Conservation (phyloP, 192 early-diverging fungal genomes). For the Linnemannia elongata region DNA sequence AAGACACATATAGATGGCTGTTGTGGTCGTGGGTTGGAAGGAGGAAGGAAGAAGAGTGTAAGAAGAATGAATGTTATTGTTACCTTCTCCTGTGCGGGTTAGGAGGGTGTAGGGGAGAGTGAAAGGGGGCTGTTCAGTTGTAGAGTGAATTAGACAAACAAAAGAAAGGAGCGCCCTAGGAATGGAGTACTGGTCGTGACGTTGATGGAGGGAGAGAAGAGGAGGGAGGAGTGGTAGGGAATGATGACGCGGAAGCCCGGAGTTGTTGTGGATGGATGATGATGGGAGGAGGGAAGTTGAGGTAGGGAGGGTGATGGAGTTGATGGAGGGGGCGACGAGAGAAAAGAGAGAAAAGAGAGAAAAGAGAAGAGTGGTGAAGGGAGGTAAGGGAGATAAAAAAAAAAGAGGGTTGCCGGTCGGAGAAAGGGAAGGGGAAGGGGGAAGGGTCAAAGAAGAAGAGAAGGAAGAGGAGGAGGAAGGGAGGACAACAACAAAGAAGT, state of each 20-base stretch:
- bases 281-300: neutral
- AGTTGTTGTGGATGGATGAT: neutral
- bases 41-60: neutral
- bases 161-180: neutral
- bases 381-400: neutral
- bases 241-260: conserved; percentile 8
- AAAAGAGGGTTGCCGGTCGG: neutral
- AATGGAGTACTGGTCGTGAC: neutral
- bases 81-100: conserved; percentile 18
- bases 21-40: neutral
- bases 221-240: neutral
- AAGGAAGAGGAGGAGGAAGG: neutral
- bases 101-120: conserved; percentile 17
- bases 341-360: neutral
- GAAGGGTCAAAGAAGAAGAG: neutral
- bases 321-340: neutral
- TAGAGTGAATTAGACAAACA: no score
- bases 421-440: neutral
- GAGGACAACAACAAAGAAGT: neutral
- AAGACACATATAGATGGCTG: neutral
- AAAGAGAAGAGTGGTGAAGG: neutral
- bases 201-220: neutral
- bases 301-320: neutral
- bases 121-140: neutral
- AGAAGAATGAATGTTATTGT: neutral